These are phyloP conservation scores for Anthracocystis setariae DNA, from an alignment of 1,284 basidiomycete species.

Conservation along the genomic window DNA sequence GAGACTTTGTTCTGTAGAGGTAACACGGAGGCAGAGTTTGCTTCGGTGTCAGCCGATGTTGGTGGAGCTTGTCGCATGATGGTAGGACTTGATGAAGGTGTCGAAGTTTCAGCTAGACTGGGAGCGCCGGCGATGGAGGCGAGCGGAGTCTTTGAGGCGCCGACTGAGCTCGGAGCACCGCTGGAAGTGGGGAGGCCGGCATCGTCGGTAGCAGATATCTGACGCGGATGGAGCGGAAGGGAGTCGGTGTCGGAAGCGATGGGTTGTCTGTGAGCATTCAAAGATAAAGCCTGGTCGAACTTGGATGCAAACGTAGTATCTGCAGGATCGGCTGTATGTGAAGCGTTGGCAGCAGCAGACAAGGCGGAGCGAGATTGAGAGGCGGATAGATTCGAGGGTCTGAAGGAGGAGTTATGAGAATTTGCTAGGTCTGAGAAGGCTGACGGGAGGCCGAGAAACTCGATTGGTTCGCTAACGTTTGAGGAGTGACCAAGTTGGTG, in stretches of 20 bases:
- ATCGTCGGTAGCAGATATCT: background rate
- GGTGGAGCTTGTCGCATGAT: constrained; percentile 6
- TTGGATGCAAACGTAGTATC: constrained; percentile 28
- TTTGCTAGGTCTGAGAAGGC: constrained; percentile 6
- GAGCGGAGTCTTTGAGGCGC: constrained; percentile 9
- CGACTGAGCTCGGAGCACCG: constrained; percentile 1
- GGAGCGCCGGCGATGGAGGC: constrained; percentile 10
- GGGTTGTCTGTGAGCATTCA: background rate
- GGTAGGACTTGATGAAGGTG: constrained; percentile 4
- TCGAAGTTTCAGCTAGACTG: background rate
- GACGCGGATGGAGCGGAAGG: background rate
- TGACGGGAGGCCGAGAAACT: constrained; percentile 28
- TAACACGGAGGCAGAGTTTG: background rate
- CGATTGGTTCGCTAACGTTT: constrained; percentile 31
- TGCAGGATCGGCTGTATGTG: constrained; percentile 7
- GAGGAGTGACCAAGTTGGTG: constrained; percentile 7
- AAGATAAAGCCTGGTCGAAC: constrained; percentile 15
- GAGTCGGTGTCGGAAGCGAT: background rate
- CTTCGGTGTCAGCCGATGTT: background rate
- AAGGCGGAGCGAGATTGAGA: constrained; percentile 22
- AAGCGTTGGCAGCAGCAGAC: constrained; percentile 21
- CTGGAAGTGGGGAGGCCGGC: background rate
- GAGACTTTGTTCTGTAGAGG: too few relatives aligned
- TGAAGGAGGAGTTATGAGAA: background rate
- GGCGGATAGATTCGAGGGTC: too few relatives aligned